Base-by-base conservation (phyloP, 164 flowering plant genomes). In the Dillenia turbinata region DNA sequence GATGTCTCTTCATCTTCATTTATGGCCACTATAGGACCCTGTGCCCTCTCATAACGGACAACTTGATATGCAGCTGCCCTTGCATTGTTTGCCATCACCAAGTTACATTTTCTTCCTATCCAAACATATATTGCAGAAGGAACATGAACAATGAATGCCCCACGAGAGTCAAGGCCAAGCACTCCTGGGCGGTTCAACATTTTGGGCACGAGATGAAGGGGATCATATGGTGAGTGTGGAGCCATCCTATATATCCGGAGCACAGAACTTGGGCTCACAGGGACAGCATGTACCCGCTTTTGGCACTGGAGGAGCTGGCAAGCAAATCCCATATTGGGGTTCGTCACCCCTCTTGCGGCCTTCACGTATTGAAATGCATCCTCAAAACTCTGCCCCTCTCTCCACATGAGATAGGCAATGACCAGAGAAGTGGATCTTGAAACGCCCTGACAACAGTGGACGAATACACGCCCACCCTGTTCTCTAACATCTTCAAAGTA, bases 351-450 rank as follows among this genome's bases (percentile, higher is more conserved):
- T 51, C 97, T 59, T 2, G 94, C 97, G 26, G 86, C 78, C 73
- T 88, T 90, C 62, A 90, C 97, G 57, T 65, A 76, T 67, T 83
- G 89, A 69, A 90, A 90, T 0, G 97, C 97, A 61, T 82, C 88
- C 12, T 90, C 94, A 54, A 84, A 90, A 72, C 90, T 88, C 73
- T 81, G 86, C 10, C 87, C 82, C 47, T 88, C 78, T 57, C 81
- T 86, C 97, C 97, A 90, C 89, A 90, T 90, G 56, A 90, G 83
- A 62, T 90, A 90, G 1, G 94, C 97, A 60, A 90, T 90, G 14
- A 85, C 94, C 78, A 90, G 69, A 1, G 97, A 82, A 0, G 90
- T 85, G 0, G 97, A 90, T 43, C 97, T 65, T 11, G 97, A 90
- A 10, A 88, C 85, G 2, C 97, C 97, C 73, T 90, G 90, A 71